Evolutionary conservation across 2,329 filamentous ascomycete species (phyloP).

Genomic region (Colletotrichum sp.): DNA sequence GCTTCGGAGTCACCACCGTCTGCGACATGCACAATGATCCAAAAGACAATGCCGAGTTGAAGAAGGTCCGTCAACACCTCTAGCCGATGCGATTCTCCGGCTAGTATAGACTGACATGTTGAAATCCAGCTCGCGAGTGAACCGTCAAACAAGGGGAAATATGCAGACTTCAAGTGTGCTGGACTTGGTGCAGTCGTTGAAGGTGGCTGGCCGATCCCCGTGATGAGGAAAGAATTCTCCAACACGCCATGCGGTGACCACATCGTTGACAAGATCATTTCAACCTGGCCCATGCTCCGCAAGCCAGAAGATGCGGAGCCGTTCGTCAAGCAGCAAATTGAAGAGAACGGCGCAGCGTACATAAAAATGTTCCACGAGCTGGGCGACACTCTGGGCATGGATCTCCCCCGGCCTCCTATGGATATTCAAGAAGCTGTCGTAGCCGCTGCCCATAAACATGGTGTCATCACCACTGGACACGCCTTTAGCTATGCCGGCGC

Average conservation of each 20-base stretch:
- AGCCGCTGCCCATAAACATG: slow-evolving; percentile 33
- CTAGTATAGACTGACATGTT: not conserved
- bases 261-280: slow-evolving; percentile 25
- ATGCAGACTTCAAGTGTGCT: slow-evolving; percentile 53
- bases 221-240: slow-evolving; percentile 19
- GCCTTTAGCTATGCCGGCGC: slow-evolving; percentile 28
- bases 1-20: slow-evolving; percentile 56
- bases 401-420: slow-evolving; percentile 41
- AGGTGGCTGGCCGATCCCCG: slow-evolving; percentile 51
- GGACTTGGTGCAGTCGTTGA: slow-evolving; percentile 54
- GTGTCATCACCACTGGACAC: slow-evolving; percentile 30
- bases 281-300: slow-evolving; percentile 47
- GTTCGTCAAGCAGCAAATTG: slow-evolving; percentile 41
- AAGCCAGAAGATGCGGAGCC: slow-evolving; percentile 42
- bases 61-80: slow-evolving; percentile 6
- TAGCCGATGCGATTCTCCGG: not conserved
- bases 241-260: not conserved
- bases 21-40: slow-evolving; percentile 52
- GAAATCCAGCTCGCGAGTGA: slow-evolving; percentile 16
- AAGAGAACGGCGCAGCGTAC: slow-evolving; percentile 44
- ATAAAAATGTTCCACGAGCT: slow-evolving; percentile 58
- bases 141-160: slow-evolving; percentile 25
- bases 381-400: slow-evolving; percentile 41
- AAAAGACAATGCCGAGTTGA: slow-evolving; percentile 33
- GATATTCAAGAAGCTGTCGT: slow-evolving; percentile 50